A percentile compares a stretch with the other conserved stretches of the same genome.
Evolutionary conservation across 2,329 filamentous ascomycete genomes (phyloP).

Genomic region (Boeremia lycopersici): DNA sequence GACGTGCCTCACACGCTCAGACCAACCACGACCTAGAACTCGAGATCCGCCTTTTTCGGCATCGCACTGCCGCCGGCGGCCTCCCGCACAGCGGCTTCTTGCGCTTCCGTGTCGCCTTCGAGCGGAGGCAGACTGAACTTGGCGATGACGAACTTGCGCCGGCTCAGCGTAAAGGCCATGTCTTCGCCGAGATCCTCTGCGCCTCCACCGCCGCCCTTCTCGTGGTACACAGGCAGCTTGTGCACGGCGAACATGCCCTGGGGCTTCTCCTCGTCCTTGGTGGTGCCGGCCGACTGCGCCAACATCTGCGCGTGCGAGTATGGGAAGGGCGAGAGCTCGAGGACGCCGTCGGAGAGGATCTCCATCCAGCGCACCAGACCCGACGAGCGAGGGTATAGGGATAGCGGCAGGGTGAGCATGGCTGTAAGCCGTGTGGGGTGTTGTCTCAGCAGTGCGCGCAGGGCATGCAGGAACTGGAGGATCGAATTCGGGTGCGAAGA

Average conservation of each 20-base stretch:
- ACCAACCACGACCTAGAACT: constrained; percentile 58
- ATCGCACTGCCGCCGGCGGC: constrained; percentile 58
- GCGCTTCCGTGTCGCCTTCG: constrained; percentile 72
- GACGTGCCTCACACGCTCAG: constrained; percentile 5
- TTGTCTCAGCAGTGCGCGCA: constrained; percentile 75
- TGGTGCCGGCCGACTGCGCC: constrained; percentile 55
- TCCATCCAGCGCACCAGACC: constrained; percentile 88
- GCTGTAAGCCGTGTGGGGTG: constrained; percentile 70
- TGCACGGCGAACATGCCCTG: constrained; percentile 88
- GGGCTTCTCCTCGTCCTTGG: constrained; percentile 71
- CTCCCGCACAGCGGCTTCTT: constrained; percentile 52
- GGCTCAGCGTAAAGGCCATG: constrained; percentile 86
- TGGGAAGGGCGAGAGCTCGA: constrained; percentile 80
- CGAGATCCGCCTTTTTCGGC: constrained; percentile 62
- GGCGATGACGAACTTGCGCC: constrained; percentile 81
- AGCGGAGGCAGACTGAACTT: constrained; percentile 89
- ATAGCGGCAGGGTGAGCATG: constrained; percentile 77
- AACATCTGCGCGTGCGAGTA: constrained; percentile 60
- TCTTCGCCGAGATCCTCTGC: constrained; percentile 74
- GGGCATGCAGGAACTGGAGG: constrained; percentile 78
- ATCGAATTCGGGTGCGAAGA: constrained; percentile 73
- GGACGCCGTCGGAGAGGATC: constrained; percentile 79
- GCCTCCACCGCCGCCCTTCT: constrained; percentile 80
- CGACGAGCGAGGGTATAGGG: constrained; percentile 75
- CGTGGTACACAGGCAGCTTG: constrained; percentile 81